Conservation (phyloP, 495 filamentous ascomycete species). For the Penicillium paxilli region DNA sequence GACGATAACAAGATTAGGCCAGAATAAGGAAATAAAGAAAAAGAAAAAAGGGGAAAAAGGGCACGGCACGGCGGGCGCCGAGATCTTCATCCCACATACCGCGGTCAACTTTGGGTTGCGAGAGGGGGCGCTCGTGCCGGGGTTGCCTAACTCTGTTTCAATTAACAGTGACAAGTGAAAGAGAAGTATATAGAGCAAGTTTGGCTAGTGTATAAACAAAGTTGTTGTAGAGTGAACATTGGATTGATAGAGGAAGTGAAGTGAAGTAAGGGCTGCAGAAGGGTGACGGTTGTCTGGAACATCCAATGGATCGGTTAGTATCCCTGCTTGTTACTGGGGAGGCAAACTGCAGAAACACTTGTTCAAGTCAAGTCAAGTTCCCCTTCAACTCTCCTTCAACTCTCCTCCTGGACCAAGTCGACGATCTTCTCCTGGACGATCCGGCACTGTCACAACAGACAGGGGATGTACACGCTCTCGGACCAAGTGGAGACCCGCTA, state of each 20-base stretch:
- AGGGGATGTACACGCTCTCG: constrained; percentile 5
- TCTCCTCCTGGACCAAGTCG: neutral
- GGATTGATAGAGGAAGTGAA: neutral
- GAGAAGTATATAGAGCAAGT: neutral
- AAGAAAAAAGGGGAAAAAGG: constrained; percentile 7
- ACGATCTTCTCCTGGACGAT: constrained; percentile 10
- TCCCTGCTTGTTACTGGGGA: neutral
- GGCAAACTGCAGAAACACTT: neutral
- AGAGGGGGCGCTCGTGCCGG: constrained; percentile 4
- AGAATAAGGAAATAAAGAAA: neutral
- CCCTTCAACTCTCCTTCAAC: too few species aligned
- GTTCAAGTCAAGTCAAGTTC: too few species aligned
- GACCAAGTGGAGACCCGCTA: constrained; percentile 19
- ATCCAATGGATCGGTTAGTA: neutral
- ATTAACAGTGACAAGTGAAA: neutral
- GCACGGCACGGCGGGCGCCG: constrained; percentile 23
- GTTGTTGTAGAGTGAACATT: too few species aligned
- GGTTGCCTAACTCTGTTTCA: constrained; percentile 7
- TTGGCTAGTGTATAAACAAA: too few species aligned
- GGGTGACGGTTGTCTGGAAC: neutral
- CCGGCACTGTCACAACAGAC: constrained; percentile 8
- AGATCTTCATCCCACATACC: constrained; percentile 27
- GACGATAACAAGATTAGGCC: neutral
- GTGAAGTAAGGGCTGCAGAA: neutral
- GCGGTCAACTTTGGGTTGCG: neutral